These are phyloP conservation scores for Yarrowia keelungensis DNA, from an alignment of 805 yeast genomes.

Conservation along the genomic window DNA sequence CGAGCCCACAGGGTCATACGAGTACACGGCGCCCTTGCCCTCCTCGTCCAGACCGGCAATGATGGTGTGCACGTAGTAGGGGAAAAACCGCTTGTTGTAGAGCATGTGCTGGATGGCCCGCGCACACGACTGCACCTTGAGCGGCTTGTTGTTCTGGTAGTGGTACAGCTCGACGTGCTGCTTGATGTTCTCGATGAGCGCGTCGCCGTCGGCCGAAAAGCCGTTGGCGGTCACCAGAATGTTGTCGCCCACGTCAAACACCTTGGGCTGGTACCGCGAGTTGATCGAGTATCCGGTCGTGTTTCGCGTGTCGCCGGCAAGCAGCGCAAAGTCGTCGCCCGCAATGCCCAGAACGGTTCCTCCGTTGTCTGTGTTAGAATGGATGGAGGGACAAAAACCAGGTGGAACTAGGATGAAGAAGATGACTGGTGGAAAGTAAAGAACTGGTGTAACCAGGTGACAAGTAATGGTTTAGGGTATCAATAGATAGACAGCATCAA, in stretches of 20 bases:
- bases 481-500: no score
- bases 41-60: slow-evolving; percentile 91
- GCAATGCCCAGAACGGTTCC: slow-evolving; percentile 98
- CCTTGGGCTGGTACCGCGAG: slow-evolving; percentile 89
- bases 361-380: slow-evolving; percentile 76
- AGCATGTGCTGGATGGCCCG: slow-evolving; percentile 87
- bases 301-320: slow-evolving; percentile 98
- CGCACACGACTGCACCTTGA: slow-evolving; percentile 78
- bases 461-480: no score
- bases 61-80: slow-evolving; percentile 94
- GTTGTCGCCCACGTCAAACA: slow-evolving; percentile 86
- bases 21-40: slow-evolving; percentile 93
- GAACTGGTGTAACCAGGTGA: no score
- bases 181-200: slow-evolving; percentile 75
- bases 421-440: no score
- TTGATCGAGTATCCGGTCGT: slow-evolving; percentile 93
- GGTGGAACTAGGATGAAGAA: no score
- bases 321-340: slow-evolving; percentile 94
- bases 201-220: slow-evolving; percentile 92
- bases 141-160: slow-evolving; percentile 79
- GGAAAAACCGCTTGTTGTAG: slow-evolving; percentile 94
- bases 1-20: slow-evolving; percentile 97
- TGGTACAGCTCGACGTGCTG: slow-evolving; percentile 77
- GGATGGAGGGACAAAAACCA: no score
- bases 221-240: slow-evolving; percentile 92